Evolutionary conservation across 148 eudicot genomes (phyloP), one percentile per base, ranked within the genome.

Genomic region (Chenopodium quinoa): DNA sequence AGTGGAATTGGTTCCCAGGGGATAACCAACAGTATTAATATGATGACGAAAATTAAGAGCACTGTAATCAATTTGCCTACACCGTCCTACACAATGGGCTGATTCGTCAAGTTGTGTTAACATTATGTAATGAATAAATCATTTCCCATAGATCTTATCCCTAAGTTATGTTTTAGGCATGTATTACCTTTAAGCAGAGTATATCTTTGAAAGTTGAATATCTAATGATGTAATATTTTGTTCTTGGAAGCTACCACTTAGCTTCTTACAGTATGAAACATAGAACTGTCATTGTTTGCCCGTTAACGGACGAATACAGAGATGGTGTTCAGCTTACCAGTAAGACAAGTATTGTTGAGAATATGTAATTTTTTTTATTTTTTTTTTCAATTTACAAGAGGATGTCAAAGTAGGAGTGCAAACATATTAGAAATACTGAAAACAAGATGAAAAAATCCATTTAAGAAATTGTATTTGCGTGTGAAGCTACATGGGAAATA

Each of bases 1-100:
- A 96, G 99, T 73, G 99, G 99, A 73, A 92, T 96, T 47, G 98
- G 99, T 25, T 96, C 99, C 3, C 99, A 96, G 79, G 99, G 99
- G 25, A 86, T 94, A 80, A 92, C 98, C 47, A 96, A 96, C 88
- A 96, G 99, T 85, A 96, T 96, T 70, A 94, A 87, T 79, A 91
- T 96, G 98, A 96, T 96, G 99, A 90, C 92, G 72, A 96, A 96
- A 86, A 84, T 91, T 31, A 96, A 96, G 93, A 96, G 88, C 90
- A 96, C 99, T 67, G 99, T 96, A 32, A 96, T 96, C 86, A 96
- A 96, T 86, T 87, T 96, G 93, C 99, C 99, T 68, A 83, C 90
- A 47, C 94, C 99, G 48, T 79, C 91, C 37, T 94, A 96, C 84
- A 87, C 99, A 16, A 93, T 96, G 94, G 99, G 99, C 68, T 96